Percentiles rank a stretch among this genome's conserved stretches.
Conservation (phyloP, 2,329 filamentous ascomycete species). For the Monosporascus cannonballus region DNA sequence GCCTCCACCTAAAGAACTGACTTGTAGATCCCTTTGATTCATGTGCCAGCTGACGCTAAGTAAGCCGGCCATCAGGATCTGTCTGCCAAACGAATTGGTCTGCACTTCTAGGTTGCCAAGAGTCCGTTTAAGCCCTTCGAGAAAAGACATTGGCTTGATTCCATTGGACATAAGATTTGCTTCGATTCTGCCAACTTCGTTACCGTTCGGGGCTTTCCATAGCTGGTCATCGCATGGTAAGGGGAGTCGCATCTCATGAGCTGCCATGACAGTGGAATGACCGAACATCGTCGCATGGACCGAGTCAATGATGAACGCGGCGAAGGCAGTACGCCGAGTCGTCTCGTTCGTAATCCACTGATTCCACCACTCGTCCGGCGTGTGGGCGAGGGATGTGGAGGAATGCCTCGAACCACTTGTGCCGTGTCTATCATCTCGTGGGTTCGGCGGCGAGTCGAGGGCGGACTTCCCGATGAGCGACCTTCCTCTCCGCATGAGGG, state of each 20-base stretch:
- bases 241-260: slow-evolving; percentile 87
- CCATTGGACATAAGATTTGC: slow-evolving; percentile 73
- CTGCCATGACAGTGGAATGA: slow-evolving; percentile 93
- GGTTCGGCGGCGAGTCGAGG: slow-evolving; percentile 75
- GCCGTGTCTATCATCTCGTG: slow-evolving; percentile 50
- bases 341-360: slow-evolving; percentile 94
- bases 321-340: slow-evolving; percentile 83
- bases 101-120: slow-evolving; percentile 78
- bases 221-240: slow-evolving; percentile 88
- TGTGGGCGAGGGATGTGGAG: slow-evolving; percentile 56
- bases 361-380: slow-evolving; percentile 87
- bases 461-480: slow-evolving; percentile 83
- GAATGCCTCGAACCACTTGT: slow-evolving; percentile 52
- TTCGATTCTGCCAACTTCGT: slow-evolving; percentile 80
- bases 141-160: slow-evolving; percentile 77
- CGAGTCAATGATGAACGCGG: slow-evolving; percentile 90
- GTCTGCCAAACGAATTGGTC: slow-evolving; percentile 90
- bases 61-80: slow-evolving; percentile 88
- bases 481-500: slow-evolving; percentile 87
- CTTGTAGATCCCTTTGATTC: slow-evolving; percentile 91
- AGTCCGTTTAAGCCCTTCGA: slow-evolving; percentile 86
- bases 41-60: slow-evolving; percentile 96
- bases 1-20: slow-evolving; percentile 70
- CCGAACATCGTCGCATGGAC: slow-evolving; percentile 98
- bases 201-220: slow-evolving; percentile 84